Percentiles rank a stretch among this genome's conserved stretches.
phyloP scores from a whole-genome alignment of 192 early-diverging fungal genomes.

The Coemansia sp. region DNA sequence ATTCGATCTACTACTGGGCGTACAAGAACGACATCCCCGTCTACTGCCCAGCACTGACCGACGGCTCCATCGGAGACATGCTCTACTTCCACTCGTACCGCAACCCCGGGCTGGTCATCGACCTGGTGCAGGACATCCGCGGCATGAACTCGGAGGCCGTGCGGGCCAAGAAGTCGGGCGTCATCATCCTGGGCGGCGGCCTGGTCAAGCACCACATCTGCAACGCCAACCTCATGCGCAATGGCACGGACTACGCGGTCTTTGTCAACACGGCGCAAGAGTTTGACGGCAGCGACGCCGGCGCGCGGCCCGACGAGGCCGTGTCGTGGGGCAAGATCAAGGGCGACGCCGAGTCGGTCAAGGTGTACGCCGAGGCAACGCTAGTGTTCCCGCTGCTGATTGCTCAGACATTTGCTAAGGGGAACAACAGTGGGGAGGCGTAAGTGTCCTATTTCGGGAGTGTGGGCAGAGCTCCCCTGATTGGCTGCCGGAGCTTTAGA shows the following conservation, averaged over 20 bases:
- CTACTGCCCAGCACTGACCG: conserved; percentile 95
- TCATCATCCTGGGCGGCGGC: conserved; percentile 96
- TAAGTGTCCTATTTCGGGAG: too few relatives aligned
- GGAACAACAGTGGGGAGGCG: background rate
- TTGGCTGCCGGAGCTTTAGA: background rate
- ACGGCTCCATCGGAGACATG: conserved; percentile 98
- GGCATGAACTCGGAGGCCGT: conserved; percentile 90
- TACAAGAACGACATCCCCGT: conserved; percentile 97
- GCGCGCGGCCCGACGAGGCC: conserved; percentile 95
- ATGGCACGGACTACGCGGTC: conserved; percentile 94
- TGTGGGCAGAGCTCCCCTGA: too few relatives aligned
- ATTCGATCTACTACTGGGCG: conserved; percentile 96
- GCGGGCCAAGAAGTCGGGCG: conserved; percentile 92
- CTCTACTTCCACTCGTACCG: conserved; percentile 98
- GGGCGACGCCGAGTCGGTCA: conserved; percentile 73
- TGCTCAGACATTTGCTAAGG: conserved; percentile 87
- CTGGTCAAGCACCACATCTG: conserved; percentile 98
- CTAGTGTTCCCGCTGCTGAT: conserved; percentile 92
- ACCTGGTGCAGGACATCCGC: conserved; percentile 87
- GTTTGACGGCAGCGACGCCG: conserved; percentile 97
- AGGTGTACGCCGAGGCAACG: conserved; percentile 91
- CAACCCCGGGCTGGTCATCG: conserved; percentile 89
- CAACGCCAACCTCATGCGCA: conserved; percentile 98
- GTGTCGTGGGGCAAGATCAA: conserved; percentile 98
- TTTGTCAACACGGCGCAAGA: conserved; percentile 98